phyloP scores from a whole-genome alignment of 805 yeast genomes.

The Zygotorulaspora sp. region DNA sequence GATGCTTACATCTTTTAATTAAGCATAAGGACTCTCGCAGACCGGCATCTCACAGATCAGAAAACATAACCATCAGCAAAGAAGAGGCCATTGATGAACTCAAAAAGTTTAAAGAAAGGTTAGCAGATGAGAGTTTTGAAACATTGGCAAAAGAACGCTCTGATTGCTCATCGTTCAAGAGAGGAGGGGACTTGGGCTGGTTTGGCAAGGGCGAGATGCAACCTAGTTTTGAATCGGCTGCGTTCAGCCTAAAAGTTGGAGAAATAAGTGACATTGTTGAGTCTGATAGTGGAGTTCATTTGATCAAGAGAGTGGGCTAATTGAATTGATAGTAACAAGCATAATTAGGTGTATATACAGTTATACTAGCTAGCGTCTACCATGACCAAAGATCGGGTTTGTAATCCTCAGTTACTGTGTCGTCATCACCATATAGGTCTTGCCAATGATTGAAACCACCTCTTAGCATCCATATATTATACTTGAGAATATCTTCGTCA shows the following conservation, averaged over 20 bases:
- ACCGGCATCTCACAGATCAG: slow-evolving; percentile 87
- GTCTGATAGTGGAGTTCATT: slow-evolving; percentile 85
- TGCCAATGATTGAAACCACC: slow-evolving; percentile 93
- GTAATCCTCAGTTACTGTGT: slow-evolving; percentile 56
- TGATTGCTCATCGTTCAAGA: slow-evolving; percentile 81
- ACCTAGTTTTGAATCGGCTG: slow-evolving; percentile 85
- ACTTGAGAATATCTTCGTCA: slow-evolving; percentile 30
- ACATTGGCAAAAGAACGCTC: slow-evolving; percentile 78
- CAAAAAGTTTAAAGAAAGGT: slow-evolving; percentile 55
- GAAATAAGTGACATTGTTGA: slow-evolving; percentile 81
- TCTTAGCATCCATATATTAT: slow-evolving; percentile 61
- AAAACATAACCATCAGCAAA: slow-evolving; percentile 67
- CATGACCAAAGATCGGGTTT: slow-evolving; percentile 42
- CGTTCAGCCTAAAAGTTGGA: slow-evolving; percentile 76
- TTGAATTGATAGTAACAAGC: too few relatives aligned
- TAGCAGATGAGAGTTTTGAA: slow-evolving; percentile 45
- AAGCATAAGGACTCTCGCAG: slow-evolving; percentile 82
- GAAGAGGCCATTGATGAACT: slow-evolving; percentile 76
- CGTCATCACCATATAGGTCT: slow-evolving; percentile 61
- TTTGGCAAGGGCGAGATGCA: slow-evolving; percentile 94
- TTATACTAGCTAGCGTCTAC: slow-evolving; percentile 11
- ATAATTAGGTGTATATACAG: too few relatives aligned
- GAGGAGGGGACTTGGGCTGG: slow-evolving; percentile 88
- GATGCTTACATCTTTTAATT: slow-evolving; percentile 76
- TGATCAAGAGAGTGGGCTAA: slow-evolving; percentile 79